A percentile compares a stretch with the other conserved stretches of the same genome.
Evolutionary conservation across 768 basidiomycete species (phyloP).

Genomic region (Russula ochroleuca): DNA sequence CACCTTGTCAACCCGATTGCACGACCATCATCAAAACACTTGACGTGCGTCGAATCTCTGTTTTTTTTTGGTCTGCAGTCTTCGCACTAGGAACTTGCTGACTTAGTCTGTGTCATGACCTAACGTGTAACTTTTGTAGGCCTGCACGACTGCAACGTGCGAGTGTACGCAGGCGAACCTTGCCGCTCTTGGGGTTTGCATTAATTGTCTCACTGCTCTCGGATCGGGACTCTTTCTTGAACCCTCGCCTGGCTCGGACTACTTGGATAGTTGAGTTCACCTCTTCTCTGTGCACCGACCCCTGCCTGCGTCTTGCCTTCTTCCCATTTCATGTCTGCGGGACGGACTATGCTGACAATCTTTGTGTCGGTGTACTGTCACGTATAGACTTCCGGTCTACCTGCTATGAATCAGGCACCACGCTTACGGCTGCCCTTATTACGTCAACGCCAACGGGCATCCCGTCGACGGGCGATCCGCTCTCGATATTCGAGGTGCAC

Average conservation of each 20-base stretch:
- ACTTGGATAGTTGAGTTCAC: not conserved
- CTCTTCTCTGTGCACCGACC: not conserved
- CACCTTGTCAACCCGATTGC: conserved; percentile 7
- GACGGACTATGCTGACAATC: not conserved
- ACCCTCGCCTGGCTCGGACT: not conserved
- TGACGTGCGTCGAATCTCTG: not conserved
- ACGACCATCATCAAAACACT: conserved; percentile 5
- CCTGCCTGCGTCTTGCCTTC: too few species aligned
- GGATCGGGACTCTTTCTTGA: not conserved
- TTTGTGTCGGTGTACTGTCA: not conserved
- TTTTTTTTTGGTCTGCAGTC: not conserved
- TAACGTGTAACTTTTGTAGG: not conserved
- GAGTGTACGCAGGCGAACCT: conserved; percentile 13
- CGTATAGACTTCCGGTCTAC: not conserved
- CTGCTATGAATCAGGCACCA: not conserved
- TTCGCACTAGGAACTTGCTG: not conserved
- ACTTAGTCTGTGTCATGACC: not conserved
- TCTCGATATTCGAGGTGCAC: not conserved
- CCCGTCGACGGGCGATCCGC: conserved; percentile 1
- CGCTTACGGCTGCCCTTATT: not conserved
- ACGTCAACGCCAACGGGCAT: conserved; percentile 8
- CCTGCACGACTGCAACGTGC: not conserved
- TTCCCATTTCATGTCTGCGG: not conserved
- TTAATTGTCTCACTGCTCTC: conserved; percentile 5
- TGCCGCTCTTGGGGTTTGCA: not conserved